phyloP scores from a whole-genome alignment of 1,284 basidiomycete species.

The Neolentinus lepideus region DNA sequence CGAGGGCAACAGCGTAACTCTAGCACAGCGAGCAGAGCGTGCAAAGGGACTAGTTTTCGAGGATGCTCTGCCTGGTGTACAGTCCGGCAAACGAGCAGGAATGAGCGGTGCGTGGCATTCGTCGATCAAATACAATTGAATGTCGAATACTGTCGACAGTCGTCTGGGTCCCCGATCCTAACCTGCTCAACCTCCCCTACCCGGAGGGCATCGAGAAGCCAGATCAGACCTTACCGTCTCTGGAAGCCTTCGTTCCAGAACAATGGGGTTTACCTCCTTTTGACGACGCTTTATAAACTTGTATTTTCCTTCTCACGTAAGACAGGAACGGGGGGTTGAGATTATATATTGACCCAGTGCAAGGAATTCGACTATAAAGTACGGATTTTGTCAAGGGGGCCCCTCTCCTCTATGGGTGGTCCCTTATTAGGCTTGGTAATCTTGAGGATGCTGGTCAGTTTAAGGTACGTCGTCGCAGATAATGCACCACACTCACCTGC shows the following conservation, averaged over 20 bases:
- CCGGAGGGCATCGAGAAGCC: constrained; percentile 33
- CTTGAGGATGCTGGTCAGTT: neutral
- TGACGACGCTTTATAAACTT: constrained; percentile 6
- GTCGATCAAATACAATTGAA: neutral
- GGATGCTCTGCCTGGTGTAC: constrained; percentile 65
- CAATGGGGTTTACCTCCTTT: constrained; percentile 75
- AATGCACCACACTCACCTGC: neutral
- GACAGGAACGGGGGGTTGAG: too few relatives aligned
- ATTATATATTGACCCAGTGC: too few relatives aligned
- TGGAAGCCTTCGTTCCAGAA: constrained; percentile 66
- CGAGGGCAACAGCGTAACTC: constrained; percentile 27
- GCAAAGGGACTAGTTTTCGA: constrained; percentile 67
- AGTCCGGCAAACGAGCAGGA: constrained; percentile 70
- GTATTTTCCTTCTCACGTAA: too few relatives aligned
- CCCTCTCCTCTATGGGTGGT: too few relatives aligned
- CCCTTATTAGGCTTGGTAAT: too few relatives aligned
- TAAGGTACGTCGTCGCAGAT: neutral
- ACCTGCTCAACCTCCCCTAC: constrained; percentile 46
- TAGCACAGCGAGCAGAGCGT: constrained; percentile 40
- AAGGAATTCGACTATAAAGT: too few relatives aligned
- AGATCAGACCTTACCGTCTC: constrained; percentile 46
- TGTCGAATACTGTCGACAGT: constrained; percentile 31
- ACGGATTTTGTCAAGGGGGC: too few relatives aligned
- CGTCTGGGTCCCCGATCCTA: constrained; percentile 71
- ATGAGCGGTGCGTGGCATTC: constrained; percentile 66